Evolutionary conservation across 768 basidiomycete species (phyloP), one percentile per base, ranked within the genome.

Genomic region (Tricholoma sp.): DNA sequence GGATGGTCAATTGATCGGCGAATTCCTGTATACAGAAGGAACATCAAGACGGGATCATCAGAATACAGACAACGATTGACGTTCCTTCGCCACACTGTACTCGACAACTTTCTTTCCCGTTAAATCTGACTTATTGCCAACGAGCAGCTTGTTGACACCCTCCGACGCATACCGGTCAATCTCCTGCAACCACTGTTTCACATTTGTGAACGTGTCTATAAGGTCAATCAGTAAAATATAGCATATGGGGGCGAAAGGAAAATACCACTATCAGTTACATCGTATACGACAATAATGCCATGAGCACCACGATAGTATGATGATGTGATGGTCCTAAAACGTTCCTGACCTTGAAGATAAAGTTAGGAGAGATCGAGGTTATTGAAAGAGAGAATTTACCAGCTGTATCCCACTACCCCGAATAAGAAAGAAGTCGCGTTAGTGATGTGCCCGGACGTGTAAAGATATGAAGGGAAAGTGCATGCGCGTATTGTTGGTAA

Each of bases 241-340:
- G 41, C 10, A 31, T 43, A 34, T 18, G 53, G 39, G 18, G 52
- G 19, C 5, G 24, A 46, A 12, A 14, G 50, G 11, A 22, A 63
- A 76, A 47, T 59, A 89, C 89, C 92, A 67, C 91, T 92, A 76
- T 98, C 95, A 43, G 94, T 96, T 54, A 98, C 94, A 71, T 94
- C 91, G 77, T 98, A 98, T n/a, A 98, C 95, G 51, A 98, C 89
- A 67, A 98, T 90, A 70, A 98, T 98, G 61, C 97, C 97, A 70
- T 96, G 94, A 50, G 97, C 97, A 41, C 97, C 97, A 58, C 97
- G 85, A 79, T 99, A 99, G 81, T 99, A 99, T n/a, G 95, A 93
- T 3, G 95, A 94, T 6, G 97, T 98, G 72, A 99, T 99, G 12
- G 97, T 98, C 60, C 97, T 85, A 88, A 98, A 98, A 29, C 95